These are phyloP conservation scores for Asterella californica DNA, from an alignment of 225 moss, liverwort and hornwort species.

Conservation along the genomic window DNA sequence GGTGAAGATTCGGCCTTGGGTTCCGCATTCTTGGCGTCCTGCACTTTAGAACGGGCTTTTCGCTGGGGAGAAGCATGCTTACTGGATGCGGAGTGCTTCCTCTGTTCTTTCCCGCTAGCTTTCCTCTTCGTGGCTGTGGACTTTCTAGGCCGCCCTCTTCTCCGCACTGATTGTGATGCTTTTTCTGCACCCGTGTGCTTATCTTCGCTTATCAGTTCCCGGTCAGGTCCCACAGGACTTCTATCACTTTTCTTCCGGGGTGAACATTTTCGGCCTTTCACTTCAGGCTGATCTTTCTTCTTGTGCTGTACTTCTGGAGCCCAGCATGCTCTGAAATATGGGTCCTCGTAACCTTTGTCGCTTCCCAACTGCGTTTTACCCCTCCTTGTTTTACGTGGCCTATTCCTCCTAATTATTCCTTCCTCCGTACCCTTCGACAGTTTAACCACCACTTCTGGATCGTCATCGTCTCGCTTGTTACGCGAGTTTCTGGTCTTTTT, in stretches of 20 bases:
- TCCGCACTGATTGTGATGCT: neutral
- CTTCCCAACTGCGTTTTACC: neutral
- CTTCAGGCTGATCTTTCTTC: neutral
- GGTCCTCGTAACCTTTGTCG: neutral
- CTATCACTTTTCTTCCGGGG: neutral
- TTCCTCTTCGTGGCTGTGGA: neutral
- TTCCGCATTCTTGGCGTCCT: neutral
- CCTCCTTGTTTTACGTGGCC: neutral
- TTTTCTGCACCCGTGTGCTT: neutral
- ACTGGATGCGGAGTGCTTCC: neutral
- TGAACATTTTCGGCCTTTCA: neutral
- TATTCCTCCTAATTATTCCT: neutral
- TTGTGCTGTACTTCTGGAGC: neutral
- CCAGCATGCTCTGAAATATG: too few species aligned
- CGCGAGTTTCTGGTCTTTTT: neutral
- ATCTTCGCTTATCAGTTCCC: neutral
- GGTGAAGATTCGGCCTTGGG: neutral
- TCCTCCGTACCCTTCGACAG: neutral
- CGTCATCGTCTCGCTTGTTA: neutral
- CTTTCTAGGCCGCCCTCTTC: conserved; percentile 3
- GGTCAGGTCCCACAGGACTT: neutral
- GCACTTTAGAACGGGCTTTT: neutral
- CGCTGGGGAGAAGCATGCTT: neutral
- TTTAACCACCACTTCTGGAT: neutral
- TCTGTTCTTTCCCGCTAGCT: too few species aligned